These are phyloP conservation scores for Aspergillus funiculosus DNA, from an alignment of 495 filamentous ascomycete species.

Conservation along the genomic window DNA sequence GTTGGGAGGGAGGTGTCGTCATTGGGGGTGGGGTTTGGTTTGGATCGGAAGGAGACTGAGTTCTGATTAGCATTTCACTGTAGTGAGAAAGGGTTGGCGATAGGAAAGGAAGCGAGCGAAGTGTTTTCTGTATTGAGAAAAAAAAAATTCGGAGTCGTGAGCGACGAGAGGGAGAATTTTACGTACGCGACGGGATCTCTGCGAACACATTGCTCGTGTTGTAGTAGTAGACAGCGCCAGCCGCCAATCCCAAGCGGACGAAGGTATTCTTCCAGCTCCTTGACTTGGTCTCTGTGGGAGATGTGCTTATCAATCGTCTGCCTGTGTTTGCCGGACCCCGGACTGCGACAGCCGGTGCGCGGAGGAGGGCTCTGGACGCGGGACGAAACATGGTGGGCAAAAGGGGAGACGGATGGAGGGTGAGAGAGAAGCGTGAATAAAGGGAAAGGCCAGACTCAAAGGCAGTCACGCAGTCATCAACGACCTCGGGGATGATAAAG, in stretches of 20 bases:
- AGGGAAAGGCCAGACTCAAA: slow-evolving; percentile 2
- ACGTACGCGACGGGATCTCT: slow-evolving; percentile 71
- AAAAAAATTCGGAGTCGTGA: background rate
- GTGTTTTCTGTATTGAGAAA: background rate
- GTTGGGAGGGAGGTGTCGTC: slow-evolving; percentile 34
- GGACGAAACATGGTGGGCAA: slow-evolving; percentile 54
- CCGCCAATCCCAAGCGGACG: slow-evolving; percentile 68
- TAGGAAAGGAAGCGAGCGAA: background rate
- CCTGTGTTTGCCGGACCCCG: slow-evolving; percentile 33
- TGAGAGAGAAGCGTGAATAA: slow-evolving; percentile 14
- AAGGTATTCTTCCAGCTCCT: slow-evolving; percentile 78
- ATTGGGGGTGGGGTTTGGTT: slow-evolving; percentile 22
- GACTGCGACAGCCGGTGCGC: slow-evolving; percentile 38
- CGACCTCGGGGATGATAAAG: background rate
- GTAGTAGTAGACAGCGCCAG: slow-evolving; percentile 81
- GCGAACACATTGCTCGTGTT: slow-evolving; percentile 84
- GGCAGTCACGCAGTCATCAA: background rate
- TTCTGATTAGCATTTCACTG: background rate
- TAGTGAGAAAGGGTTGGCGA: no score
- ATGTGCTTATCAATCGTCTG: slow-evolving; percentile 67
- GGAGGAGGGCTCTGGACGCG: slow-evolving; percentile 51
- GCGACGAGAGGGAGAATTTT: slow-evolving; percentile 2
- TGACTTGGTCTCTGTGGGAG: slow-evolving; percentile 56
- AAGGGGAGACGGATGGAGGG: slow-evolving; percentile 12
- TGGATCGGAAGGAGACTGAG: slow-evolving; percentile 33